phyloP scores from a whole-genome alignment of 139 green algal species.

The Chlamydomonas eustigma region DNA sequence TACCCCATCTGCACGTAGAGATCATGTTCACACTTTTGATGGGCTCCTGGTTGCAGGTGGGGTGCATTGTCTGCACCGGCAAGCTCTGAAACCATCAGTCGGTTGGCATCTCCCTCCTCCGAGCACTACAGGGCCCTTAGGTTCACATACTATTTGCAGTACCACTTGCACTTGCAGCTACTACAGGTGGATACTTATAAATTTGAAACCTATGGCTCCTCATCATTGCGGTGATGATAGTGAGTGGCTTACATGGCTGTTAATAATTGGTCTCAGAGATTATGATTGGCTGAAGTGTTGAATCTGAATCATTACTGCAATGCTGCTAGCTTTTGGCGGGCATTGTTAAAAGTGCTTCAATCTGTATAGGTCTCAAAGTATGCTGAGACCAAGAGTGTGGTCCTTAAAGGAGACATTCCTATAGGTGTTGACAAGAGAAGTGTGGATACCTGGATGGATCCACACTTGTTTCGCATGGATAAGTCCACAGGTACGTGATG shows the following conservation, averaged over 20 bases:
- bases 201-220: background rate
- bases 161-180: conserved; percentile 86
- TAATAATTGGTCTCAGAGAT: too few relatives aligned
- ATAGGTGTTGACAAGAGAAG: conserved; percentile 93
- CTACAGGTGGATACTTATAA: background rate
- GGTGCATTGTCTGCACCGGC: background rate
- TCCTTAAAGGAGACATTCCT: conserved; percentile 94
- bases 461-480: conserved; percentile 87
- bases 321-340: too few relatives aligned
- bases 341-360: too few relatives aligned
- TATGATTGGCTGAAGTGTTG: too few relatives aligned
- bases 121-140: conserved; percentile 21
- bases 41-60: background rate
- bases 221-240: too few relatives aligned
- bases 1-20: too few relatives aligned
- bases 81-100: background rate
- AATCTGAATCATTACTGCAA: too few relatives aligned
- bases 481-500: conserved; percentile 74
- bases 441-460: conserved; percentile 89
- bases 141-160: conserved; percentile 87
- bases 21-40: too few relatives aligned
- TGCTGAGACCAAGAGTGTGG: conserved; percentile 58
- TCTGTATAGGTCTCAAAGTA: conserved; percentile 49
- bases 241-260: too few relatives aligned
- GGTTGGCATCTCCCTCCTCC: background rate